These are phyloP conservation scores for Austroboletus festivus DNA, from an alignment of 768 basidiomycete species.

Conservation along the genomic window DNA sequence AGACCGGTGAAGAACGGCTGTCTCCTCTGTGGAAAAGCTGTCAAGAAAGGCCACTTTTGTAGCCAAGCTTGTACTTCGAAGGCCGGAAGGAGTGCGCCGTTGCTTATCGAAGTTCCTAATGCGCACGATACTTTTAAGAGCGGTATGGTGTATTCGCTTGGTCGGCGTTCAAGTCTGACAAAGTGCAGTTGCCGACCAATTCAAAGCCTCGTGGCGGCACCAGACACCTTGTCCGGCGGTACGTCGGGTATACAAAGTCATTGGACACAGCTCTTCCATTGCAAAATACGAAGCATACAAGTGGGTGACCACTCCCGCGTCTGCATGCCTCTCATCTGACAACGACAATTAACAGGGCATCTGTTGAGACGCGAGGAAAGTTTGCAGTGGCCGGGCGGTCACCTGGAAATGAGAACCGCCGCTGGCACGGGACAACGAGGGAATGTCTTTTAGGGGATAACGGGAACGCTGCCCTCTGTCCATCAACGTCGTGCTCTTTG, in stretches of 20 bases:
- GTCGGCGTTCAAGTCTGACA: not conserved
- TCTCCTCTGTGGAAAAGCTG: slow-evolving; percentile 55
- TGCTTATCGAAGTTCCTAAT: slow-evolving; percentile 56
- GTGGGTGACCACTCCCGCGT: slow-evolving; percentile 32
- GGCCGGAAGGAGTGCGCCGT: slow-evolving; percentile 52
- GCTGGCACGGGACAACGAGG: slow-evolving; percentile 72
- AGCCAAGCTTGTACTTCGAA: slow-evolving; percentile 51
- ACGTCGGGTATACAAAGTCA: slow-evolving; percentile 61
- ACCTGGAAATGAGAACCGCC: slow-evolving; percentile 67
- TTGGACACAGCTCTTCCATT: slow-evolving; percentile 46
- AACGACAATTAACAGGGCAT: slow-evolving; percentile 34
- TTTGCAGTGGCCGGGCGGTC: slow-evolving; percentile 53
- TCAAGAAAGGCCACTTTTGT: slow-evolving; percentile 66
- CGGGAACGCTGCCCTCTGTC: slow-evolving; percentile 49
- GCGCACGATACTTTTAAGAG: slow-evolving; percentile 63
- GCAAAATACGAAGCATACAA: slow-evolving; percentile 60
- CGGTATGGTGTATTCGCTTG: slow-evolving; percentile 38
- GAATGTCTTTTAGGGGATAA: slow-evolving; percentile 64
- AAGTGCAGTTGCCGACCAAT: slow-evolving; percentile 57
- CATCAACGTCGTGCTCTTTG: slow-evolving; percentile 55
- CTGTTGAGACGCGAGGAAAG: slow-evolving; percentile 58
- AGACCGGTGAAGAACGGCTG: slow-evolving; percentile 45
- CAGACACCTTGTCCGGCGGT: slow-evolving; percentile 56
- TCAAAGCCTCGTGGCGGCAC: slow-evolving; percentile 69
- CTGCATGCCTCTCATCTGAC: not conserved